Percentiles rank a stretch among this genome's conserved stretches.
phyloP scores from a whole-genome alignment of 2,329 filamentous ascomycete species.

The Myriangium duriaei region DNA sequence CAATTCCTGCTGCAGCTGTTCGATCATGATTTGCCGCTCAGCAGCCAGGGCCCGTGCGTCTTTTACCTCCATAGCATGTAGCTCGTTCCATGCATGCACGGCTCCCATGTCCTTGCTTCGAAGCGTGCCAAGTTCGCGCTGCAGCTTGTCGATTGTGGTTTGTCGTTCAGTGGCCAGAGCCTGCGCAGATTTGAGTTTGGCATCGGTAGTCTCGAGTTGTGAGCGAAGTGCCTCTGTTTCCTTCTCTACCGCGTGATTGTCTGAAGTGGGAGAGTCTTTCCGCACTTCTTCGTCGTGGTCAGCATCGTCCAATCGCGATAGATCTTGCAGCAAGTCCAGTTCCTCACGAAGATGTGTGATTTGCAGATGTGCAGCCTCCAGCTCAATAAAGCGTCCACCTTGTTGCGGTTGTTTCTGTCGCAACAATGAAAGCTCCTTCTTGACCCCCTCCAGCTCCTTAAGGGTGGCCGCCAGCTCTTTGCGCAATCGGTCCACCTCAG shows the following conservation, averaged over 20 bases:
- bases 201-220: slow-evolving; percentile 4
- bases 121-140: slow-evolving; percentile 15
- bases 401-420: background rate
- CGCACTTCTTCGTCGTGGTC: slow-evolving; percentile 1
- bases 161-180: slow-evolving; percentile 8
- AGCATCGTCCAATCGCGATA: slow-evolving; percentile 4
- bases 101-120: no score
- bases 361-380: slow-evolving; percentile 2
- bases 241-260: background rate
- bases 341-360: slow-evolving; percentile 11
- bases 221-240: slow-evolving; percentile 1
- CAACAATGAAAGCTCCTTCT: slow-evolving; percentile 5
- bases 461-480: slow-evolving; percentile 7
- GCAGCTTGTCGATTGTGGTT: slow-evolving; percentile 12
- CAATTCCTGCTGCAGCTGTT: slow-evolving; percentile 14
- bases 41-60: background rate
- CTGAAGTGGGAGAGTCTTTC: slow-evolving; percentile 1
- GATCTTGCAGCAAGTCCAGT: slow-evolving; percentile 13
- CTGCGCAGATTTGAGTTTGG: slow-evolving; percentile 1
- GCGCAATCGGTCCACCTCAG: background rate
- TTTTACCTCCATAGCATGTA: no score
- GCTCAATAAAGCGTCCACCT: background rate
- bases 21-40: slow-evolving; percentile 8
- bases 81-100: no score
- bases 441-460: slow-evolving; percentile 6